These are phyloP conservation scores for Neoascochyta sp. DNA, from an alignment of 2,329 filamentous ascomycete genomes.

Conservation along the genomic window DNA sequence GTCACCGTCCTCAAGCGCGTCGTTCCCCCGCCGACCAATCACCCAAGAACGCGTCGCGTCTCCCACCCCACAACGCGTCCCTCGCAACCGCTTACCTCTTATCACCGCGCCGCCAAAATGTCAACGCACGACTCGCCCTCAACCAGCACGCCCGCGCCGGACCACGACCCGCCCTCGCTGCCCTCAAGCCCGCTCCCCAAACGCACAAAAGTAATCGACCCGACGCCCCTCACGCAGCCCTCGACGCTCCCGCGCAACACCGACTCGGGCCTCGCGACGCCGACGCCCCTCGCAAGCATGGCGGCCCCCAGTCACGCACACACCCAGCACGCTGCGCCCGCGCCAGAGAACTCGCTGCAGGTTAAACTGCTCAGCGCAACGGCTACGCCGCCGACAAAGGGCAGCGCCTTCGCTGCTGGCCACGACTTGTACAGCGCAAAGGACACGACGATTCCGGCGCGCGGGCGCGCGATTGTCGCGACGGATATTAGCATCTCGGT, in stretches of 20 bases:
- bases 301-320: slow-evolving; percentile 19
- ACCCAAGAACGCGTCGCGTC: slow-evolving; percentile 6
- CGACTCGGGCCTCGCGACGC: slow-evolving; percentile 36
- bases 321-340: slow-evolving; percentile 20
- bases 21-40: slow-evolving; percentile 4
- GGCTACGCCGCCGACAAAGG: slow-evolving; percentile 80
- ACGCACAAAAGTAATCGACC: slow-evolving; percentile 64
- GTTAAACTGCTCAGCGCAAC: slow-evolving; percentile 83
- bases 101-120: slow-evolving; percentile 10
- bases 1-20: too few relatives aligned
- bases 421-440: slow-evolving; percentile 86
- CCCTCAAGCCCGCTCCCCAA: slow-evolving; percentile 75
- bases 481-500: slow-evolving; percentile 91
- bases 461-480: slow-evolving; percentile 81
- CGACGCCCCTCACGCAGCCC: slow-evolving; percentile 30
- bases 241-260: slow-evolving; percentile 24
- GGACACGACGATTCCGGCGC: slow-evolving; percentile 70
- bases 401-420: slow-evolving; percentile 83
- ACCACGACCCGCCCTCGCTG: slow-evolving; percentile 51
- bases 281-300: slow-evolving; percentile 30
- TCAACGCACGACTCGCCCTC: too few relatives aligned
- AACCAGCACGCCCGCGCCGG: slow-evolving; percentile 24
- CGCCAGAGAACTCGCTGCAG: slow-evolving; percentile 57
- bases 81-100: slow-evolving; percentile 12
- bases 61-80: slow-evolving; percentile 2